Evolutionary conservation across 116 monocot species (phyloP), one percentile per base, ranked within the genome.

Genomic region (Cymodocea nodosa): DNA sequence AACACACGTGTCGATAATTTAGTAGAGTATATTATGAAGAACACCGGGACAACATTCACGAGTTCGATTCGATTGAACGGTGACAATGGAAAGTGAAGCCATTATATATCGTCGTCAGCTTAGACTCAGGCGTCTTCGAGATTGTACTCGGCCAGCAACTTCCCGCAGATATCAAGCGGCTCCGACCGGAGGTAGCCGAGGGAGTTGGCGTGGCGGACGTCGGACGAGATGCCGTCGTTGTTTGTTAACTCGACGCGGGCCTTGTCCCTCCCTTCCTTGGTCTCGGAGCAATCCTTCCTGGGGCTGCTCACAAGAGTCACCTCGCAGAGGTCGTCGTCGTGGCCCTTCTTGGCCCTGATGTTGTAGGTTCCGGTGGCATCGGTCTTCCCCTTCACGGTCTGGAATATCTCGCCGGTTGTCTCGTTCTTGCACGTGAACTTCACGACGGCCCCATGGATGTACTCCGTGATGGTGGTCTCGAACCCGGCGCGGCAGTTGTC

Each of bases 281-380:
- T 55, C 78, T 84, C 81, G 2, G 64, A 15, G 74, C 87, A 87
- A 25, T 55, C 56, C 2, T 30, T 24, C 7, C 17, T 0, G 2
- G 87, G 79, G 79, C 84, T 81, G n/a, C 62, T 34, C 50, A 87
- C 74, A 13, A 87, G 74, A 60, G 65, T 64, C 61, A 87, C 84
- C 81, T 79, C 74, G 67, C 87, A 87, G 36, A 76, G 74, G 65
- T 87, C 81, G 22, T 81, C 77, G 35, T 69, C 64, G 68, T 81
- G 81, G 72, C 72, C 78, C 48, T 77, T 19, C n/a, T 40, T 67
- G 24, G 70, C 74, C 34, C 52, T 4, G 12, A 82, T 10, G 5
- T 51, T 51, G 74, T 82, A 82, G 16, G 62, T 71, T 0, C 82
- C 82, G 24, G 40, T 52, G 14, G 20, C 36, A 56, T 77, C 71